These are phyloP conservation scores for Aspergillus fructus DNA, from an alignment of 2,329 filamentous ascomycete species.

Conservation along the genomic window DNA sequence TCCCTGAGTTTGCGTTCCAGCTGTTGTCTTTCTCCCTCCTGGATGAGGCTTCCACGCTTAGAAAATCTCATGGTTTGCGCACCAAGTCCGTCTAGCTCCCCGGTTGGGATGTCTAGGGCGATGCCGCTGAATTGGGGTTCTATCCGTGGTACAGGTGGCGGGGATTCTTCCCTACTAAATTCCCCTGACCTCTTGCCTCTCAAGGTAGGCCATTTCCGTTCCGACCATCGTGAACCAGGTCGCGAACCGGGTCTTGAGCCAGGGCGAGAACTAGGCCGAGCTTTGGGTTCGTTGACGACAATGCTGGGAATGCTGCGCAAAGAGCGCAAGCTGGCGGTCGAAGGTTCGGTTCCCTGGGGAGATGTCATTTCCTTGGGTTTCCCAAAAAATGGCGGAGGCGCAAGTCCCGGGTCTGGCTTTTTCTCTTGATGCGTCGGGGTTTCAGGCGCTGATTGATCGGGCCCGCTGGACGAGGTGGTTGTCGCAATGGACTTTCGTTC, in stretches of 20 bases:
- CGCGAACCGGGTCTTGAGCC: conserved; percentile 41
- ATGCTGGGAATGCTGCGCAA: conserved; percentile 42
- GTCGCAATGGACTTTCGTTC: conserved; percentile 27
- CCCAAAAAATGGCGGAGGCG: conserved; percentile 2
- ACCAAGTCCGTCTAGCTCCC: conserved; percentile 53
- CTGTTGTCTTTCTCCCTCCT: conserved; percentile 43
- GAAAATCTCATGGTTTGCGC: conserved; percentile 57
- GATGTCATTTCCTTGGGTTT: conserved; percentile 17
- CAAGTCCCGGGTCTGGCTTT: conserved; percentile 14
- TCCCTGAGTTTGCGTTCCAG: conserved; percentile 32
- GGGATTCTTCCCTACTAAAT: conserved; percentile 31
- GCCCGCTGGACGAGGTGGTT: conserved; percentile 22
- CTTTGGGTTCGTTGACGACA: conserved; percentile 35
- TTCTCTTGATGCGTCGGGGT: conserved; percentile 15
- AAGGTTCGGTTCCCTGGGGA: conserved; percentile 24
- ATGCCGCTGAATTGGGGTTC: conserved; percentile 49
- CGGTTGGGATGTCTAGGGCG: conserved; percentile 56
- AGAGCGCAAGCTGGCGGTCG: conserved; percentile 28
- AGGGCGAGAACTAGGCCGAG: conserved; percentile 34
- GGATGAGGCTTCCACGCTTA: conserved; percentile 60
- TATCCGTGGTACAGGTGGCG: conserved; percentile 34
- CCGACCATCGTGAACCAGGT: conserved; percentile 45
- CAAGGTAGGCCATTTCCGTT: conserved; percentile 43
- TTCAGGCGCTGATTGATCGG: conserved; percentile 10
- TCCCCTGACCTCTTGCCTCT: conserved; percentile 35